Evolutionary conservation across 495 filamentous ascomycete species (phyloP).

Genomic region (Trichoderma parareesei): DNA sequence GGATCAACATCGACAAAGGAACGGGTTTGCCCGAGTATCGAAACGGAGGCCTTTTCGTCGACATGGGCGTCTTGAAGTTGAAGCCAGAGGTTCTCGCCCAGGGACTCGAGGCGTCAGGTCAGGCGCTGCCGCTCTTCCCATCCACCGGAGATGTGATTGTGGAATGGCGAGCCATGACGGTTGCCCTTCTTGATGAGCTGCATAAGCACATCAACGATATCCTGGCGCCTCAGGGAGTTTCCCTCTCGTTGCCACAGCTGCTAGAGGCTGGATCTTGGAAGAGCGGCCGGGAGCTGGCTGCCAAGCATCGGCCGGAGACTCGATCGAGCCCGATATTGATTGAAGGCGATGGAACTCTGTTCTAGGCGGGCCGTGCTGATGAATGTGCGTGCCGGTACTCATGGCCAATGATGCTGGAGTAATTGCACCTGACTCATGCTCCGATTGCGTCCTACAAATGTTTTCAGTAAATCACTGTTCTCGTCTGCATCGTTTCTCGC

Average conservation of each 20-base stretch:
- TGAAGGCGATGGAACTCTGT: slow-evolving; percentile 36
- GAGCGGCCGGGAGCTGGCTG: slow-evolving; percentile 34
- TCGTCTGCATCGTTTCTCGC: no score
- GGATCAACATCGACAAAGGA: slow-evolving; percentile 53
- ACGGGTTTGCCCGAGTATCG: slow-evolving; percentile 64
- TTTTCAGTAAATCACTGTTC: no score
- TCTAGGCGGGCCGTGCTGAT: neutral
- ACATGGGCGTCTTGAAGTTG: slow-evolving; percentile 54
- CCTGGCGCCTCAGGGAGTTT: slow-evolving; percentile 31
- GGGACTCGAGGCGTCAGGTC: slow-evolving; percentile 36
- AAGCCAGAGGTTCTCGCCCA: slow-evolving; percentile 50
- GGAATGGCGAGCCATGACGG: slow-evolving; percentile 60
- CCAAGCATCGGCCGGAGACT: slow-evolving; percentile 29
- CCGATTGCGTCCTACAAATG: no score
- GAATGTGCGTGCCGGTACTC: neutral
- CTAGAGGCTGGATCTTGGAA: slow-evolving; percentile 64
- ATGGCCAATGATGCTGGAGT: neutral
- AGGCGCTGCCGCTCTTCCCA: slow-evolving; percentile 57
- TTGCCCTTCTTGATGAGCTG: slow-evolving; percentile 59
- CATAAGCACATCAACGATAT: slow-evolving; percentile 29
- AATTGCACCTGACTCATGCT: no score
- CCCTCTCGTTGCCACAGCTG: slow-evolving; percentile 57
- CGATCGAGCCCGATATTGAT: slow-evolving; percentile 40
- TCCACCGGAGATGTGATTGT: slow-evolving; percentile 62
- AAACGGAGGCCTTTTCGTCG: slow-evolving; percentile 61